Percentiles rank a stretch among this genome's conserved stretches.
These are phyloP conservation scores for Penicillium sp. DNA, from an alignment of 2,329 filamentous ascomycete genomes.

Conservation along the genomic window DNA sequence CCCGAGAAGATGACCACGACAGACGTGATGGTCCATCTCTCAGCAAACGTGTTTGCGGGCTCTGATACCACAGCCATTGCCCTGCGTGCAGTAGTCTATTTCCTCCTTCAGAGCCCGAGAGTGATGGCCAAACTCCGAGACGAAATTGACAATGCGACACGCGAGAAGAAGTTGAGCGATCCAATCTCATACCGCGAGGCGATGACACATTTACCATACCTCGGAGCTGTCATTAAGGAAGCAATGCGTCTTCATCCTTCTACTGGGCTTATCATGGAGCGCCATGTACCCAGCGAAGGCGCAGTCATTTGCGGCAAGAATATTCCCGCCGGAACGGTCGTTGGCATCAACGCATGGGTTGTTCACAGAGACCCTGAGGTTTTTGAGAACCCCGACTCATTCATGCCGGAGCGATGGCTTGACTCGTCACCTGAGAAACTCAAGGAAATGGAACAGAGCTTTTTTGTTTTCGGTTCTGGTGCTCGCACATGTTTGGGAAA, in stretches of 20 bases:
- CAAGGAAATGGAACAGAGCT: slow-evolving; percentile 34
- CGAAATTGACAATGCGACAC: slow-evolving; percentile 41
- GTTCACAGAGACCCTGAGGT: slow-evolving; percentile 43
- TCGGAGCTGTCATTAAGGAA: slow-evolving; percentile 40
- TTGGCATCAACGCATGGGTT: slow-evolving; percentile 50
- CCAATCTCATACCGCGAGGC: slow-evolving; percentile 29
- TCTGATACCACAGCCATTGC: slow-evolving; percentile 41
- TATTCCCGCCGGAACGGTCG: slow-evolving; percentile 42
- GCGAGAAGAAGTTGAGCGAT: slow-evolving; percentile 21
- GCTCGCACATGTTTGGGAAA: slow-evolving; percentile 35
- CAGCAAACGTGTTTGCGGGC: slow-evolving; percentile 31
- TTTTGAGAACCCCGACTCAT: slow-evolving; percentile 46
- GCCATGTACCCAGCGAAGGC: slow-evolving; percentile 35
- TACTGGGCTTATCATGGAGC: slow-evolving; percentile 36
- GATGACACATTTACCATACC: slow-evolving; percentile 35
- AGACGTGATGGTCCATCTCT: slow-evolving; percentile 32
- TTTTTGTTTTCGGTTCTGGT: slow-evolving; percentile 35
- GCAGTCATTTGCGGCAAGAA: slow-evolving; percentile 31
- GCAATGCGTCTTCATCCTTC: slow-evolving; percentile 40
- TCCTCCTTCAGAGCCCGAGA: slow-evolving; percentile 35
- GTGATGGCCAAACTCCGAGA: slow-evolving; percentile 36
- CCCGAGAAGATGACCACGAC: slow-evolving; percentile 31
- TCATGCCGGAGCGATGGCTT: slow-evolving; percentile 51
- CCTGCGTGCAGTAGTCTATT: slow-evolving; percentile 43
- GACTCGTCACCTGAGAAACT: slow-evolving; percentile 27